phyloP scores from a whole-genome alignment of 805 yeast genomes.

The Wickerhamiella cacticola region DNA sequence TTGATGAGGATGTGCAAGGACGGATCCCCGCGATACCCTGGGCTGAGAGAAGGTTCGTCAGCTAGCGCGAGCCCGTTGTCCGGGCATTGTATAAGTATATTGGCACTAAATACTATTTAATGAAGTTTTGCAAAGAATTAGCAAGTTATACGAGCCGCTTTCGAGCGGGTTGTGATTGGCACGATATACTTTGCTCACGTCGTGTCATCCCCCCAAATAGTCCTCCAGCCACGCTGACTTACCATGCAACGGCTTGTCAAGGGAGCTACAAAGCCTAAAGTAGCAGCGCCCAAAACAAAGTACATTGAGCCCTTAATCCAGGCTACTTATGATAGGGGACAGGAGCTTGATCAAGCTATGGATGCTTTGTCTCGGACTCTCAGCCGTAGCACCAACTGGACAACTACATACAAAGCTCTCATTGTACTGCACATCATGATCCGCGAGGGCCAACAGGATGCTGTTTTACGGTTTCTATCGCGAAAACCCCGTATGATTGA shows the following conservation, averaged over 20 bases:
- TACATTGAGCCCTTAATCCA: constrained; percentile 85
- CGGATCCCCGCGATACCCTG: no score
- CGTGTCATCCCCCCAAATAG: background rate
- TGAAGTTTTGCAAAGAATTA: no score
- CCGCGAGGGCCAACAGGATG: constrained; percentile 76
- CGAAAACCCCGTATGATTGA: constrained; percentile 41
- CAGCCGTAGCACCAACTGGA: constrained; percentile 64
- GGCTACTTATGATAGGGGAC: constrained; percentile 46
- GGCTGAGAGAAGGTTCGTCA: no score
- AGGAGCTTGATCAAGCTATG: constrained; percentile 60
- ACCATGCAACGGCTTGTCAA: constrained; percentile 24
- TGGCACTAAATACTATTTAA: no score
- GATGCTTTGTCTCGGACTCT: constrained; percentile 48
- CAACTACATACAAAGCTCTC: constrained; percentile 75
- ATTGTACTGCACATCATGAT: constrained; percentile 82
- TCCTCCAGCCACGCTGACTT: constrained; percentile 13
- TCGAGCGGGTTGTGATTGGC: no score
- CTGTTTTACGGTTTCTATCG: constrained; percentile 50
- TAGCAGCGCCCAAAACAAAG: constrained; percentile 97
- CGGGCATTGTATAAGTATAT: no score
- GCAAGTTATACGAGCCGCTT: no score
- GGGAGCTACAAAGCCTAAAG: constrained; percentile 31
- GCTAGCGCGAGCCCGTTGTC: no score
- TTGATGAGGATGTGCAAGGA: no score
- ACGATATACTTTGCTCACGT: background rate